phyloP scores from a whole-genome alignment of 2,329 filamentous ascomycete species.

The Pseudogymnoascus sp. region DNA sequence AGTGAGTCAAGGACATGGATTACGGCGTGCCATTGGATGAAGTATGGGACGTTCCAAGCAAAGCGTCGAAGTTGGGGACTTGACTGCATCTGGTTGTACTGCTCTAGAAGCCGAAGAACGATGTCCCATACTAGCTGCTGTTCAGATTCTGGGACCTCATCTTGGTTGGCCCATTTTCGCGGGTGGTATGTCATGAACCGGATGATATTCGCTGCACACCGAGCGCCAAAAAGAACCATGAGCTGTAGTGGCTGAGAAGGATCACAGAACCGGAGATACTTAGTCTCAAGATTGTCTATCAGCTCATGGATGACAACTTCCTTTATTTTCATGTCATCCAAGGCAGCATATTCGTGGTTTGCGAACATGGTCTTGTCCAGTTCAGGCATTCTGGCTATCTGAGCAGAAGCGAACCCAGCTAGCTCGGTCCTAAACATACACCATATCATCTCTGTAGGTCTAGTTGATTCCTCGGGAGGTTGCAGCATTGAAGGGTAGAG shows the following conservation, averaged over 20 bases:
- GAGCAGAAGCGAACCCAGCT: slow-evolving; percentile 6
- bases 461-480: slow-evolving; percentile 38
- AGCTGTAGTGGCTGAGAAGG: slow-evolving; percentile 28
- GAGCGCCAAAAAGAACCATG: slow-evolving; percentile 14
- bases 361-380: slow-evolving; percentile 5
- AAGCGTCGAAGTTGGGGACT: slow-evolving; percentile 18
- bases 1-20: slow-evolving; percentile 22
- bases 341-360: slow-evolving; percentile 12
- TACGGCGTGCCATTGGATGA: slow-evolving; percentile 19
- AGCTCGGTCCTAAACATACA: slow-evolving; percentile 11
- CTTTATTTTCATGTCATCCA: slow-evolving; percentile 10
- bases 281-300: slow-evolving; percentile 29
- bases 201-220: slow-evolving; percentile 9
- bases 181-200: slow-evolving; percentile 18
- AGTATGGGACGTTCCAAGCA: slow-evolving; percentile 18
- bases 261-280: slow-evolving; percentile 31
- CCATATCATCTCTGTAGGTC: slow-evolving; percentile 45
- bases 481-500: slow-evolving; percentile 47
- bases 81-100: slow-evolving; percentile 25
- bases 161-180: slow-evolving; percentile 12
- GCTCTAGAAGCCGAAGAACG: slow-evolving; percentile 27
- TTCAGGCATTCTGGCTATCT: slow-evolving; percentile 8
- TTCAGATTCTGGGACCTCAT: slow-evolving; percentile 14
- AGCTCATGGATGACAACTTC: slow-evolving; percentile 17
- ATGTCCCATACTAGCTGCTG: slow-evolving; percentile 20